Base-by-base conservation (phyloP, 345 rosid genomes). In the Boechera retrofracta region DNA sequence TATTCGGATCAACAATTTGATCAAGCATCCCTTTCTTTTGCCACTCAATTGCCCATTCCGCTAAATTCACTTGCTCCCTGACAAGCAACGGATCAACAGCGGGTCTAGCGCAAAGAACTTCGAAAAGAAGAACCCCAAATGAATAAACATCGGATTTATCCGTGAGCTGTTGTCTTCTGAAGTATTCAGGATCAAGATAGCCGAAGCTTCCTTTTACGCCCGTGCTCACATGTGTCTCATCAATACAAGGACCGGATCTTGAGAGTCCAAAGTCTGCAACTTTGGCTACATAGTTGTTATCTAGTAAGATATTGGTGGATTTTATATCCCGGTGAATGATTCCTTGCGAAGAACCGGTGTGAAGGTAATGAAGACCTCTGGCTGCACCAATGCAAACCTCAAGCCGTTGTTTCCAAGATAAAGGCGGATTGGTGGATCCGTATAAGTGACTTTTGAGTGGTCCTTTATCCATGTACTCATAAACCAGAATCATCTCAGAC, bases 201-300 rank as follows among this genome's bases (percentile, higher is more conserved):
- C 98, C 98, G 10, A 94, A 94, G 80, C 99, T 95, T 21, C 99
- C 99, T 78, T 95, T 95, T 0, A 95, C 99, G 3, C 96, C 97
- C 0, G 99, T 95, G 64, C 99, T 95, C 6, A 95, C 98, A 73
- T 92, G 97, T 18, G 97, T 95, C 82, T 95, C 98, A 21, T 92
- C 77, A 5, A 95, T 85, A 77, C 99, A 87, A 3, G 99, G 99
- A 31, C 98, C 99, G 0, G 96, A 85, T 83, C 98, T 89, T 1
- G 98, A 95, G 56, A 95, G 94, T 69, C 99, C 99, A 64, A 95
- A 95, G 82, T 95, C 98, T 11, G 99, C 97, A 54, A 95, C 99
- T 88, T 95, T 95, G 45, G 97, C 92, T 24, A 70, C 84, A 32
- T 78, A 79, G 49, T 78, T 82, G 64, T 83, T 87, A 45, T 94